phyloP scores from a whole-genome alignment of 306 rosid species.

The Gillenia trifoliata region DNA sequence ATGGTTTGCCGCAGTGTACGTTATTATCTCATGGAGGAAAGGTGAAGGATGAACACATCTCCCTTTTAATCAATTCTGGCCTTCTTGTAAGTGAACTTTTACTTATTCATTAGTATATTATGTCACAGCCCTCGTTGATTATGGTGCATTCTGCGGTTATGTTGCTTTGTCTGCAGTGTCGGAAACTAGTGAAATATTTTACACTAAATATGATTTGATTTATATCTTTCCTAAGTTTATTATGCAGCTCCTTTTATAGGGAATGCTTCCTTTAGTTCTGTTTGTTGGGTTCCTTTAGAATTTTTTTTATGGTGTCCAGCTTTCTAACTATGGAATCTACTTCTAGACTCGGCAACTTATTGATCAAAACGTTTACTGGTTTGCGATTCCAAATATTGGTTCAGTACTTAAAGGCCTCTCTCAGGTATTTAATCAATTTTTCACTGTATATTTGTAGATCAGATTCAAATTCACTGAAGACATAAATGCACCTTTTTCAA shows the following conservation, averaged over 20 bases:
- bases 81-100: constrained; percentile 59
- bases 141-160: background rate
- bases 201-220: background rate
- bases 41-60: constrained; percentile 76
- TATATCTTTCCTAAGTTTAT: background rate
- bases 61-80: constrained; percentile 80
- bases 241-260: background rate
- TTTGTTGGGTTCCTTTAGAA: background rate
- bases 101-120: background rate
- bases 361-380: constrained; percentile 82
- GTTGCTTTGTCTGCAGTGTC: background rate
- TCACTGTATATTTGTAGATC: background rate
- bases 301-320: background rate
- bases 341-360: constrained; percentile 77
- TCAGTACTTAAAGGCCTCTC: constrained; percentile 73
- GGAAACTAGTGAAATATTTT: background rate
- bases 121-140: background rate
- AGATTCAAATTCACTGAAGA: background rate
- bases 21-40: constrained; percentile 88
- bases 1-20: constrained; percentile 47
- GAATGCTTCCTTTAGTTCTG: background rate
- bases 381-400: constrained; percentile 84
- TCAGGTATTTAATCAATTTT: constrained; percentile 53
- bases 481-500: background rate
- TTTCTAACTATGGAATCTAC: constrained; percentile 19